Base-by-base conservation (phyloP, 2,329 filamentous ascomycete species). In the Aphanocladium album region DNA sequence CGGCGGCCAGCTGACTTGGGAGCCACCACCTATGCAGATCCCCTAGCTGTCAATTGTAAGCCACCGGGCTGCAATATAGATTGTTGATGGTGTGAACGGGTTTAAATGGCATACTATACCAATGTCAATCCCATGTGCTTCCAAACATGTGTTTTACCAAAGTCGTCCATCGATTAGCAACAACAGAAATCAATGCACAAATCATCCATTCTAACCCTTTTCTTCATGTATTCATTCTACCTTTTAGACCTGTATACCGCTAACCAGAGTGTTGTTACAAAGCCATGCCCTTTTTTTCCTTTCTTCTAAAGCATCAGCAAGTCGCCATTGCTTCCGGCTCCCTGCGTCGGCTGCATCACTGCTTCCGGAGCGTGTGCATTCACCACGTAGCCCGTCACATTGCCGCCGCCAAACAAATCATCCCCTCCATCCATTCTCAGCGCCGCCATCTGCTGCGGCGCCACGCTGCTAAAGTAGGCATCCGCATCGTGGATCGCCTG, bases 401-500 rank as follows among this genome's bases (percentile, higher is more conserved):
- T 76, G 51, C 79, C 81, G 53, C 84, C 85, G 21, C 85, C 86
- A 70, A 88, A 88, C 16, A 84, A 66, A 55, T 75, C 84, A 66
- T 88, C 87, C 50, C 86, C 79, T 60, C 81, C 79, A 51, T 88
- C 84, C 61, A 92, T 80, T 61, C 83, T 81, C 83, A 93, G 85
- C 17, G 84, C 82, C 5, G 84, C 85, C 87, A 92, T 89, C 71
- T 90, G 87, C 71, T 88, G 84, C 62, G 78, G 84, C 1, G 88
- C 87, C n/a, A 92, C 80, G 49, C 86, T 89, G 17, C 89, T 87
- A 74, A 97, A 98, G 75, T 96, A 97, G 17, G 88, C 86, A 70
- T 97, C 93, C 11, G 93, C 93, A 59, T 95, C 92, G 68, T 83
- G 89, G 39, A 96, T 86, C 1, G 91, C 91, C 27, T 92, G 79